Evolutionary conservation across 2,329 filamentous ascomycete genomes (phyloP).

Genomic region (Xylariales sp.): DNA sequence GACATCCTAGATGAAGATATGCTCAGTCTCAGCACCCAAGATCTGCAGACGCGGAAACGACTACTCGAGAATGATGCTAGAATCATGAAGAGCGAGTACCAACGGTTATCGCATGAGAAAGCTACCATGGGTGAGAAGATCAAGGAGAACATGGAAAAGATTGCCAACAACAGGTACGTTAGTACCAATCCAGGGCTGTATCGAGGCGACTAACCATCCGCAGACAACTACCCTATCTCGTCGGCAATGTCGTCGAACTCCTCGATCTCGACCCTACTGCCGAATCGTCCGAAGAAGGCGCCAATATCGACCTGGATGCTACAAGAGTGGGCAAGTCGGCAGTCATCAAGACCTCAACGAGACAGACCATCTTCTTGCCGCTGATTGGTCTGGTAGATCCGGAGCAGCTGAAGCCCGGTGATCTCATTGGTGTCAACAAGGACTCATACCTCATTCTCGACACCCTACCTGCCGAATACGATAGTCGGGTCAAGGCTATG

Average conservation of each 20-base stretch:
- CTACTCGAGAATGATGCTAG: slow-evolving; percentile 95
- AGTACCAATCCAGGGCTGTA: slow-evolving; percentile 5
- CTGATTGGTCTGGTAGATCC: slow-evolving; percentile 96
- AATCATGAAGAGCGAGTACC: slow-evolving; percentile 97
- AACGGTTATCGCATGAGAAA: slow-evolving; percentile 92
- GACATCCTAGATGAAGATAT: slow-evolving; percentile 91
- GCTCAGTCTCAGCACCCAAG: slow-evolving; percentile 84
- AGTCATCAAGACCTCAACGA: slow-evolving; percentile 97
- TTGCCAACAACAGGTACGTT: slow-evolving; percentile 90
- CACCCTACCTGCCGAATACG: slow-evolving; percentile 94
- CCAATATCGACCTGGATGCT: slow-evolving; percentile 97
- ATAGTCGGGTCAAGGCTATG: slow-evolving; percentile 99
- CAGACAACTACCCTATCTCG: slow-evolving; percentile 95
- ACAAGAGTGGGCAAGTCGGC: slow-evolving; percentile 96
- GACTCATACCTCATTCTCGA: slow-evolving; percentile 97
- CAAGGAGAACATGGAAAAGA: slow-evolving; percentile 98
- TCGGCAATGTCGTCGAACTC: slow-evolving; percentile 96
- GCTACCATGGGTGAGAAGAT: slow-evolving; percentile 96
- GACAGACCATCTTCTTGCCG: slow-evolving; percentile 97
- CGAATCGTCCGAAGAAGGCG: slow-evolving; percentile 94
- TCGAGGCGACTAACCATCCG: slow-evolving; percentile 12
- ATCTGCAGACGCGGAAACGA: slow-evolving; percentile 86
- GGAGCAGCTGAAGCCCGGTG: slow-evolving; percentile 88
- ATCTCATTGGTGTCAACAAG: slow-evolving; percentile 98
- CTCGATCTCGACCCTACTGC: slow-evolving; percentile 93